Evolutionary conservation across 2,329 filamentous ascomycete species (phyloP).

Genomic region (Scedosporium boydii): DNA sequence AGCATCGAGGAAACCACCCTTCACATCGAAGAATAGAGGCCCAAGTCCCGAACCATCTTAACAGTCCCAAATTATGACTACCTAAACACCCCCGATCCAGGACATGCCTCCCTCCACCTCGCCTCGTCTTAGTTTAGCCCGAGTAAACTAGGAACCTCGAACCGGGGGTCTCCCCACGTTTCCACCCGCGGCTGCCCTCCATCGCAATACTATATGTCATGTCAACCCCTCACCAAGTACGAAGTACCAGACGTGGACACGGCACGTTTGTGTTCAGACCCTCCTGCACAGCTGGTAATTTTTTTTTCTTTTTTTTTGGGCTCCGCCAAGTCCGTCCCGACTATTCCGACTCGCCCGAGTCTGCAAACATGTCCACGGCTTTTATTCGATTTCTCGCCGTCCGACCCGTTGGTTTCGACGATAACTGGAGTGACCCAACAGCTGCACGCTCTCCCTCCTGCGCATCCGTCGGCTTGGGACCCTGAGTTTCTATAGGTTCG

Average conservation of each 20-base stretch:
- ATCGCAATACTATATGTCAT: not conserved
- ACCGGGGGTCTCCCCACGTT: not conserved
- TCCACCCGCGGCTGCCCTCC: not conserved
- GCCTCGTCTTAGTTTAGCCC: not conserved
- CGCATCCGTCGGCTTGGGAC: not conserved
- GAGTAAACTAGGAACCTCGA: not conserved
- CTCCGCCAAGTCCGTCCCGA: constrained; percentile 11
- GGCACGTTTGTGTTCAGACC: constrained; percentile 19
- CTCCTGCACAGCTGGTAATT: not conserved
- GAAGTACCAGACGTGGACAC: not conserved
- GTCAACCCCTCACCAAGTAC: not conserved
- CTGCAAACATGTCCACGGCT: constrained; percentile 72
- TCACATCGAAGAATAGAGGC: not conserved
- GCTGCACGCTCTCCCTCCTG: not conserved
- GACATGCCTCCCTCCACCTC: not conserved
- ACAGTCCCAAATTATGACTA: not conserved
- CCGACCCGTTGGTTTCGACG: constrained; percentile 17
- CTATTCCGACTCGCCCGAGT: not conserved
- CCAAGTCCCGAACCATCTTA: not conserved
- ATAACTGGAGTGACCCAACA: constrained; percentile 13
- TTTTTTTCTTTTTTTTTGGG: not conserved
- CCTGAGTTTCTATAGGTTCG: constrained; percentile 16
- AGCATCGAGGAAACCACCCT: not conserved
- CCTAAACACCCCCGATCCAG: not conserved
- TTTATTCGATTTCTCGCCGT: constrained; percentile 52